Percentiles rank a stretch among this genome's conserved stretches.
Evolutionary conservation across 2,329 filamentous ascomycete genomes (phyloP).

Genomic region (Zymoseptoria crescenta): DNA sequence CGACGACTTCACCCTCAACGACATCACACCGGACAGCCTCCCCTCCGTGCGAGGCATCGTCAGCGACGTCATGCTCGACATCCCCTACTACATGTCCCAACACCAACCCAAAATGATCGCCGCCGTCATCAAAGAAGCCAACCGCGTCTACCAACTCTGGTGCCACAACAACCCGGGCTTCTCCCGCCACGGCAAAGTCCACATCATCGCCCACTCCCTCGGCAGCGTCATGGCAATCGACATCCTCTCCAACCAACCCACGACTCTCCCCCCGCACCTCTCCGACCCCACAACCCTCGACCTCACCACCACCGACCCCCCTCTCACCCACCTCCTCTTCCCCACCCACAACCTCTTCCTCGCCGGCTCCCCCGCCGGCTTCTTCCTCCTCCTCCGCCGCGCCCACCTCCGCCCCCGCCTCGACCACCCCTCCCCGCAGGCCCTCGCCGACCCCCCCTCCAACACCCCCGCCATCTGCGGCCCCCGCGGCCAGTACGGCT

Average conservation of each 20-base stretch:
- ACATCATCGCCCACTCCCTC: slow-evolving; percentile 86
- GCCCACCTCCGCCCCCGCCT: slow-evolving; percentile 65
- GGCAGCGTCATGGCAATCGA: slow-evolving; percentile 94
- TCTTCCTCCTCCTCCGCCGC: slow-evolving; percentile 82
- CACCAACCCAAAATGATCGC: slow-evolving; percentile 93
- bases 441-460: slow-evolving; percentile 52
- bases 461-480: slow-evolving; percentile 55
- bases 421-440: slow-evolving; percentile 67
- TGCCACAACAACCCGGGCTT: slow-evolving; percentile 90
- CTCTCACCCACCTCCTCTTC: slow-evolving; percentile 66
- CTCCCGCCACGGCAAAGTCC: slow-evolving; percentile 66
- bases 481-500: slow-evolving; percentile 75
- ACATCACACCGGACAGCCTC: slow-evolving; percentile 86
- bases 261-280: slow-evolving; percentile 46
- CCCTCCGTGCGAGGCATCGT: slow-evolving; percentile 87
- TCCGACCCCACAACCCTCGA: slow-evolving; percentile 25
- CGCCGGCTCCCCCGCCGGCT: slow-evolving; percentile 80
- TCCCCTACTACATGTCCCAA: slow-evolving; percentile 94
- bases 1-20: slow-evolving; percentile 63
- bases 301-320: slow-evolving; percentile 12
- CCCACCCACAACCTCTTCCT: slow-evolving; percentile 85
- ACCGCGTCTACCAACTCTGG: slow-evolving; percentile 92
- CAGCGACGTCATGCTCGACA: slow-evolving; percentile 96
- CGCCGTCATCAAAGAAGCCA: slow-evolving; percentile 82
- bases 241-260: slow-evolving; percentile 83